These are phyloP conservation scores for Tarenaya hassleriana DNA, from an alignment of 345 rosid genomes.

Conservation along the genomic window DNA sequence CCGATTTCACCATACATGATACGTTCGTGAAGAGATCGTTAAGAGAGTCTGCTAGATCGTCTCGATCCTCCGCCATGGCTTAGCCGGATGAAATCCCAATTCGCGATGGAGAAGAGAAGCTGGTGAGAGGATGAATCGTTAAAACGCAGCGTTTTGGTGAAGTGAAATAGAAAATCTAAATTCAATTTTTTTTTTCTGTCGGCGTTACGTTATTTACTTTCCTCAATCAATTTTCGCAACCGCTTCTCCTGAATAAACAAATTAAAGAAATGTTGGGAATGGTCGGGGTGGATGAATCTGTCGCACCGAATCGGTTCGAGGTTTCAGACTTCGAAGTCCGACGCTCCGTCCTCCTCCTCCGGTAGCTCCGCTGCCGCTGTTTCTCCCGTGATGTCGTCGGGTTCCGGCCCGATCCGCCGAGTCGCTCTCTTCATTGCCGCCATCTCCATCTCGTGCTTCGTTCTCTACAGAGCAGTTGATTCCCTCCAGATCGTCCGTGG, in stretches of 20 bases:
- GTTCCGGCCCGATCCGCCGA: slow-evolving; percentile 22
- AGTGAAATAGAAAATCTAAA: background rate
- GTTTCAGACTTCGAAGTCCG: slow-evolving; percentile 12
- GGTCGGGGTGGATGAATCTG: slow-evolving; percentile 22
- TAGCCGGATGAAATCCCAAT: no score
- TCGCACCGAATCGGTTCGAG: slow-evolving; percentile 18
- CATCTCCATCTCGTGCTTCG: slow-evolving; percentile 25
- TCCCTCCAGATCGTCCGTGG: slow-evolving; percentile 22
- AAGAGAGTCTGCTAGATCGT: slow-evolving; percentile 63
- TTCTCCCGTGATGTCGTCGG: slow-evolving; percentile 10
- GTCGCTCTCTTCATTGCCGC: slow-evolving; percentile 20
- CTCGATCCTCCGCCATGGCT: slow-evolving; percentile 24
- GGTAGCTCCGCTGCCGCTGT: background rate
- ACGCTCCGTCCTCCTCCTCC: slow-evolving; percentile 9
- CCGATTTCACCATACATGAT: slow-evolving; percentile 71
- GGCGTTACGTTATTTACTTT: background rate
- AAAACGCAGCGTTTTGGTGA: background rate
- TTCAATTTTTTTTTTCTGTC: background rate
- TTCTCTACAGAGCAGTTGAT: slow-evolving; percentile 29
- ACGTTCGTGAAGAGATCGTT: slow-evolving; percentile 55
- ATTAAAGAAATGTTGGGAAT: slow-evolving; percentile 6
- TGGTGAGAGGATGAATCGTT: no score
- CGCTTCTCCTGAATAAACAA: background rate
- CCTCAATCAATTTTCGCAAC: background rate
- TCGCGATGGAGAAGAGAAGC: no score